Conservation (phyloP, 768 basidiomycete species). For the Naganishia vishniacii region DNA sequence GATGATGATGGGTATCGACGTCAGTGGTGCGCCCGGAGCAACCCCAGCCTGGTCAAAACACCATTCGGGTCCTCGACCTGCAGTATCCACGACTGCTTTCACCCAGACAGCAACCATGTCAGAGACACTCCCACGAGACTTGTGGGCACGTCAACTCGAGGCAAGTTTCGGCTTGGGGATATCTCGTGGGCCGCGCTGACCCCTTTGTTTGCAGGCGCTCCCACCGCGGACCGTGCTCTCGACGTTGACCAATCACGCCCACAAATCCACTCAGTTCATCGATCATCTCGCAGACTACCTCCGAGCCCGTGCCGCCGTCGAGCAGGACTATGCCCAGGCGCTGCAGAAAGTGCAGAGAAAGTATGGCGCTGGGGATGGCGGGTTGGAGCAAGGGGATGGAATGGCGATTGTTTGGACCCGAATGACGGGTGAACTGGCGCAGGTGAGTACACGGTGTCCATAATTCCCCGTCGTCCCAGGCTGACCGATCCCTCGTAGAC, state of each 20-base stretch:
- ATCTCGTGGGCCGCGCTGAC: slow-evolving; percentile 7
- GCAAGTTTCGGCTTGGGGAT: background rate
- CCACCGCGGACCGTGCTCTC: slow-evolving; percentile 38
- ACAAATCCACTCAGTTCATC: slow-evolving; percentile 37
- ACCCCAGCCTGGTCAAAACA: background rate
- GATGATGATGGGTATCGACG: background rate
- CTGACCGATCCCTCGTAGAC: slow-evolving; percentile 30
- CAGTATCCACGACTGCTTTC: too few species aligned
- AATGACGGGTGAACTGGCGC: slow-evolving; percentile 40
- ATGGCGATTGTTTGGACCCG: slow-evolving; percentile 39
- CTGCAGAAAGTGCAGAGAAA: slow-evolving; percentile 43
- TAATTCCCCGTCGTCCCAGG: too few species aligned
- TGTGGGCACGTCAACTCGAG: slow-evolving; percentile 19
- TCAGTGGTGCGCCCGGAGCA: background rate
- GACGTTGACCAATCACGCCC: slow-evolving; percentile 35
- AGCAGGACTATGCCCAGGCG: slow-evolving; percentile 43
- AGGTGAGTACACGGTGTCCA: slow-evolving; percentile 32
- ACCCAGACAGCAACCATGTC: background rate
- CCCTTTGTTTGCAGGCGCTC: slow-evolving; percentile 23
- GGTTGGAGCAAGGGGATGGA: slow-evolving; percentile 30
- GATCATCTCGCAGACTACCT: slow-evolving; percentile 45
- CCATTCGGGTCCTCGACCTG: too few species aligned
- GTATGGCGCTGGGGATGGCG: slow-evolving; percentile 36
- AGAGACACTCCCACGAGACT: slow-evolving; percentile 13
- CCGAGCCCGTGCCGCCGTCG: slow-evolving; percentile 44